phyloP scores from a whole-genome alignment of 192 early-diverging fungal species.

The Entomortierella lignicola region DNA sequence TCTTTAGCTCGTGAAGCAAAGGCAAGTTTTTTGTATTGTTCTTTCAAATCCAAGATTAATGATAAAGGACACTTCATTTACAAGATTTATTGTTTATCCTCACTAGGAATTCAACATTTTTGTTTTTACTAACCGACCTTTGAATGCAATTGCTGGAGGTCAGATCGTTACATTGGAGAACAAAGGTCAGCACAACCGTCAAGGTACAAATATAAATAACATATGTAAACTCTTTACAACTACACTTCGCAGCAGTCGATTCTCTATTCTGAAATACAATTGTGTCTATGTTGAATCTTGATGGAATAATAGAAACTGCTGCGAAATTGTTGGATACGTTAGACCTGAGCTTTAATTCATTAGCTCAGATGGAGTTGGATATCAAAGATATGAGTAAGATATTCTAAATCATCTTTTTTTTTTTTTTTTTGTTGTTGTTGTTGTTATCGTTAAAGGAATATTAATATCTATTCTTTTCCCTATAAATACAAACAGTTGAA shows the following conservation, averaged over 20 bases:
- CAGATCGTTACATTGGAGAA: slow-evolving; percentile 65
- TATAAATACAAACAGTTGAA: slow-evolving; percentile 22
- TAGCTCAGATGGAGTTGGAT: slow-evolving; percentile 53
- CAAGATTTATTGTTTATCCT: too few species aligned
- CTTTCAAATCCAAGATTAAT: too few species aligned
- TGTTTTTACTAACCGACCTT: slow-evolving; percentile 76
- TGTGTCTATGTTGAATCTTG: too few species aligned
- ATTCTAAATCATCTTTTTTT: background rate
- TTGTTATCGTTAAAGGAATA: background rate
- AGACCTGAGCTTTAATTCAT: slow-evolving; percentile 28
- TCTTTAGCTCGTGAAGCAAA: slow-evolving; percentile 55
- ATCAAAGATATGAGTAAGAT: slow-evolving; percentile 51
- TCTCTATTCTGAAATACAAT: too few species aligned
- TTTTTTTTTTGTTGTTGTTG: background rate
- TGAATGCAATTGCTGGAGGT: slow-evolving; percentile 71
- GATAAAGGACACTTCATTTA: too few species aligned
- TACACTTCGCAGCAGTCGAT: too few species aligned
- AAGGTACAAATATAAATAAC: slow-evolving; percentile 16
- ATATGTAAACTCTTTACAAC: background rate
- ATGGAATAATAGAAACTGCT: slow-evolving; percentile 18
- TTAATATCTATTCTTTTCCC: background rate
- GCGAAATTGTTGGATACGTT: slow-evolving; percentile 31
- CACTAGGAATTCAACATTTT: slow-evolving; percentile 66
- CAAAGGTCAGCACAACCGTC: slow-evolving; percentile 45
- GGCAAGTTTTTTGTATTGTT: slow-evolving; percentile 37